Conservation (phyloP, 768 basidiomycete genomes). For the Termitomyces sp. region DNA sequence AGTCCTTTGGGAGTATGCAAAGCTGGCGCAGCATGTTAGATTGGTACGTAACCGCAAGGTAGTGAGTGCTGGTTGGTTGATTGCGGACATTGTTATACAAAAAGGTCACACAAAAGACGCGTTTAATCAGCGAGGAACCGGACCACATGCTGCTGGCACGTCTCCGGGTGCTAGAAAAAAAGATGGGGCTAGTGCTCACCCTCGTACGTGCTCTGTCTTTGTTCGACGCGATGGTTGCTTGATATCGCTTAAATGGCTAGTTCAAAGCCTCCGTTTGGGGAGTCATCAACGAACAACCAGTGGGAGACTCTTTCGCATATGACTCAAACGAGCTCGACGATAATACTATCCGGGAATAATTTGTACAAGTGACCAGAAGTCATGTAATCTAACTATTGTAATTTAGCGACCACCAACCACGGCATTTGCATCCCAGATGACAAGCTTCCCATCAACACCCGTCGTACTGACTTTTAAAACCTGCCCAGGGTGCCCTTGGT, state of each 20-base stretch:
- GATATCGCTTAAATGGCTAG: conserved; percentile 31
- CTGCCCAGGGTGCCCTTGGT: conserved; percentile 52
- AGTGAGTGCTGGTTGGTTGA: not conserved
- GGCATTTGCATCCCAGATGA: conserved; percentile 80
- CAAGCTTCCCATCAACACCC: conserved; percentile 91
- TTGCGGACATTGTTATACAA: not conserved
- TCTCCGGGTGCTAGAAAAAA: conserved; percentile 80
- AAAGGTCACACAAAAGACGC: conserved; percentile 68
- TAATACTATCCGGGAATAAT: conserved; percentile 23
- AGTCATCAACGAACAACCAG: conserved; percentile 78
- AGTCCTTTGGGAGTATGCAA: conserved; percentile 91
- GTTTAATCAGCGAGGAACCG: conserved; percentile 66
- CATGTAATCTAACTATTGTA: not conserved
- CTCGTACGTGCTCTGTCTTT: conserved; percentile 51
- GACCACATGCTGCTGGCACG: conserved; percentile 75
- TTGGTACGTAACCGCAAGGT: conserved; percentile 44
- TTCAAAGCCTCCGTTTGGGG: conserved; percentile 98
- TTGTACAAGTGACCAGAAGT: not conserved
- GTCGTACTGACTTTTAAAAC: conserved; percentile 83
- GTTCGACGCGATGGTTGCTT: conserved; percentile 29
- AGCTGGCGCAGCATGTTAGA: conserved; percentile 77
- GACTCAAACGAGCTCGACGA: conserved; percentile 23
- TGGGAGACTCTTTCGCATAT: conserved; percentile 21
- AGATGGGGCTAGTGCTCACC: conserved; percentile 93
- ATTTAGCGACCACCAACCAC: conserved; percentile 33